Evolutionary conservation across 2,329 filamentous ascomycete species (phyloP).

Genomic region (Alternaria triticina): DNA sequence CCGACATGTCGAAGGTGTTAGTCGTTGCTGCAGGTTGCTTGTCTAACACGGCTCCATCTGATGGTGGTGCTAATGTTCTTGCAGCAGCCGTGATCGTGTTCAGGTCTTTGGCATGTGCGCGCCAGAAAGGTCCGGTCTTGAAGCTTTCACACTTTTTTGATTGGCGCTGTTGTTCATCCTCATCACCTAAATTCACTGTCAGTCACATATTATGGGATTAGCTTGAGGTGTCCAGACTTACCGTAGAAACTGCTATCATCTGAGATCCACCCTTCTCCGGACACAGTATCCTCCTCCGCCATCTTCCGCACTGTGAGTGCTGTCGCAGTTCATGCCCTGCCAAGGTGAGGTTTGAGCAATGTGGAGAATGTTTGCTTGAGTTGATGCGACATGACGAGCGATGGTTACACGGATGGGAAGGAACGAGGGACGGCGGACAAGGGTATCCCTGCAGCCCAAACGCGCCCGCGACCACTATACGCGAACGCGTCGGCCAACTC

Average conservation of each 20-base stretch:
- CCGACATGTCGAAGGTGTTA: conserved; percentile 6
- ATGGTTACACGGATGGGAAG: conserved; percentile 17
- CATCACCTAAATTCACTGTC: conserved; percentile 33
- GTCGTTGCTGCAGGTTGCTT: background rate
- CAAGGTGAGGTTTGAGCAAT: background rate
- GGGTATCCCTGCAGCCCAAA: conserved; percentile 21
- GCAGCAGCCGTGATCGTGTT: conserved; percentile 28
- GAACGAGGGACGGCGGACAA: conserved; percentile 5
- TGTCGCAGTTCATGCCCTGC: conserved; percentile 9
- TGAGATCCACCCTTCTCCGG: conserved; percentile 44
- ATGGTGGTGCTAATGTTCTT: background rate
- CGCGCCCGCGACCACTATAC: conserved; percentile 27
- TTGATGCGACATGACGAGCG: conserved; percentile 15
- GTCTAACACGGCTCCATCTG: background rate
- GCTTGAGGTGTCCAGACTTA: conserved; percentile 26
- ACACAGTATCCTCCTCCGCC: conserved; percentile 36
- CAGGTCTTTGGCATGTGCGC: conserved; percentile 25
- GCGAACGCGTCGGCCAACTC: conserved; percentile 22
- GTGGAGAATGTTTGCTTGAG: background rate
- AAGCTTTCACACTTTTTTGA: conserved; percentile 20
- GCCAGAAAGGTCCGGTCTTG: conserved; percentile 27
- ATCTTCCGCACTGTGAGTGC: conserved; percentile 12
- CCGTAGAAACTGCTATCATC: conserved; percentile 56
- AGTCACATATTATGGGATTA: background rate
- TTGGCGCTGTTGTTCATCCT: conserved; percentile 35